Percentiles rank a stretch among this genome's conserved stretches.
phyloP scores from a whole-genome alignment of 805 yeast genomes.

The Saturnispora kantuleensis region DNA sequence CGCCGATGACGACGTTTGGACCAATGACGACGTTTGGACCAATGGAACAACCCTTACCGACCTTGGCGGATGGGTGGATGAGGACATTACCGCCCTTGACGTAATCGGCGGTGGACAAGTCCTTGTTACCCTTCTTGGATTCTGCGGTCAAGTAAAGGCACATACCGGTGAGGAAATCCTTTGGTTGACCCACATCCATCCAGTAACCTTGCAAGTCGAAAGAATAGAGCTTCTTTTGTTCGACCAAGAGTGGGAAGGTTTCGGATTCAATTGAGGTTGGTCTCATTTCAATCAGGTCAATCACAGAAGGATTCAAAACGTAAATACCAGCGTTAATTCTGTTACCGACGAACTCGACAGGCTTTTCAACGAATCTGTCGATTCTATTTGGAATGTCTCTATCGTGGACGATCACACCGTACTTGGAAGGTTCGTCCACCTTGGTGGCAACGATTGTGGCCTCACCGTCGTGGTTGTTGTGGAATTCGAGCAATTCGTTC shows the following conservation, averaged over 20 bases:
- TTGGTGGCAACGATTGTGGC: conserved; percentile 99
- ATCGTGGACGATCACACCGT: conserved; percentile 98
- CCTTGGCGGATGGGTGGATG: conserved; percentile 90
- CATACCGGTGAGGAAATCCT: conserved; percentile 96
- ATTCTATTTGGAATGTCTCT: conserved; percentile 90
- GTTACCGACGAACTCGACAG: conserved; percentile 98
- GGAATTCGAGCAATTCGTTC: conserved; percentile 84
- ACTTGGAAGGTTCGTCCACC: conserved; percentile 98
- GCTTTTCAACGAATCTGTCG: conserved; percentile 98
- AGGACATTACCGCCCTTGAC: conserved; percentile 88
- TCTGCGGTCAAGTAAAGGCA: conserved; percentile 81
- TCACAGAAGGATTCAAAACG: conserved; percentile 94
- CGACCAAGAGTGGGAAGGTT: conserved; percentile 95
- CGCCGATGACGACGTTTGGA: conserved; percentile 91
- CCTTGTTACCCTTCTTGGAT: conserved; percentile 68
- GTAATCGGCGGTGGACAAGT: conserved; percentile 50
- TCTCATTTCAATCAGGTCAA: conserved; percentile 92
- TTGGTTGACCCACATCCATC: conserved; percentile 99
- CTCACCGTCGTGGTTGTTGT: conserved; percentile 89
- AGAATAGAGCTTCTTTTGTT: conserved; percentile 79
- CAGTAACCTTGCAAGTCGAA: conserved; percentile 98
- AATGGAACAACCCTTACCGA: conserved; percentile 85
- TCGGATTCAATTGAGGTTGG: conserved; percentile 99
- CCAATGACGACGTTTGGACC: conserved; percentile 98
- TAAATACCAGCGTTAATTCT: conserved; percentile 99